phyloP scores from a whole-genome alignment of 1,284 basidiomycete species.

The Ganoderma sinense region DNA sequence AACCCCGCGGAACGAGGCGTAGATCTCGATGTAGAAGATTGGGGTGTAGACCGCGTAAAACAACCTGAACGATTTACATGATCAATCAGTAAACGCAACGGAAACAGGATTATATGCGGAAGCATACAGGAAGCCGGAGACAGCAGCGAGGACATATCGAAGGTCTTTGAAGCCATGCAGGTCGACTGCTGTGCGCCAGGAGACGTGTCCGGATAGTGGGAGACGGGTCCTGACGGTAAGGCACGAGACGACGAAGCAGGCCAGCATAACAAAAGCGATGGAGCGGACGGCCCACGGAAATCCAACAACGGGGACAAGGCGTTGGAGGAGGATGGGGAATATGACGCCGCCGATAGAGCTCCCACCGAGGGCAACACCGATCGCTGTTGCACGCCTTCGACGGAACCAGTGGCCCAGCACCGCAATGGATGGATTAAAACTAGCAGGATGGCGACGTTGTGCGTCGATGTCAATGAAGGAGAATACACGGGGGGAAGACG shows the following conservation, averaged over 20 bases:
- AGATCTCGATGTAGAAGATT: constrained; percentile 38
- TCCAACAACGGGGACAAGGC: too few species aligned
- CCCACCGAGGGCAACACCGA: constrained; percentile 29
- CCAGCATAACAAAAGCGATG: constrained; percentile 40
- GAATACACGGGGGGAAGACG: not conserved
- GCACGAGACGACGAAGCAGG: constrained; percentile 38
- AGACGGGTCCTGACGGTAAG: constrained; percentile 31
- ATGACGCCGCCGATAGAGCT: constrained; percentile 62
- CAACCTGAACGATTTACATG: constrained; percentile 20
- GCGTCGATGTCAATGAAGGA: not conserved
- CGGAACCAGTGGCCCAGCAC: constrained; percentile 48
- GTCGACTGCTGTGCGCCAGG: constrained; percentile 36
- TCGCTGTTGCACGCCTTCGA: constrained; percentile 35
- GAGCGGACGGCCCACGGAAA: constrained; percentile 55
- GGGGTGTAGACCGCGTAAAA: constrained; percentile 50
- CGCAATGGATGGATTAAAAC: constrained; percentile 28
- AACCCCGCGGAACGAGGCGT: constrained; percentile 27
- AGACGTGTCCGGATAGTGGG: constrained; percentile 22
- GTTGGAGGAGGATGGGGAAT: constrained; percentile 47
- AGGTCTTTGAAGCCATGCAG: constrained; percentile 41
- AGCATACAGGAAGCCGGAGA: constrained; percentile 42
- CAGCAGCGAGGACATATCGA: constrained; percentile 38
- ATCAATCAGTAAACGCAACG: too few species aligned
- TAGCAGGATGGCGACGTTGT: not conserved
- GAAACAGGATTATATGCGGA: too few species aligned